Evolutionary conservation across 305 asterid genomes (phyloP).

Genomic region (Plantago rigida): DNA sequence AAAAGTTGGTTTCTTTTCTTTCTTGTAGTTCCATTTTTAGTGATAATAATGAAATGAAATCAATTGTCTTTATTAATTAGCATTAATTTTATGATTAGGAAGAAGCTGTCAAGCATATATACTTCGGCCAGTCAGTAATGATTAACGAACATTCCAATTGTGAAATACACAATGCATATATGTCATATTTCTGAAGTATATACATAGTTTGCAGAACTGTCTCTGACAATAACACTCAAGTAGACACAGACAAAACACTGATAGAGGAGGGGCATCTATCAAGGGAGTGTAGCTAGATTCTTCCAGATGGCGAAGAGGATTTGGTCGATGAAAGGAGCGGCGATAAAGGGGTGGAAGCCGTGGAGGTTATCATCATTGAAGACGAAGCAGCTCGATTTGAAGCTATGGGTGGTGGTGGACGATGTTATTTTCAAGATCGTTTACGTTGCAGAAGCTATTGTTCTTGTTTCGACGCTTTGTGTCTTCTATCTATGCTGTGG

Average conservation of each 20-base stretch:
- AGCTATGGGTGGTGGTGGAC: constrained; percentile 1
- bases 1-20: neutral
- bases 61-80: neutral
- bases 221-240: neutral
- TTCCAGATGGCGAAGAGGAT: neutral
- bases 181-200: neutral
- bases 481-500: constrained; percentile 3
- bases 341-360: constrained; percentile 1
- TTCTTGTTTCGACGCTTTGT: neutral
- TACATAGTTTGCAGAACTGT: neutral
- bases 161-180: neutral
- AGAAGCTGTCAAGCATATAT: neutral
- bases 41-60: too few relatives aligned
- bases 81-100: neutral
- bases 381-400: neutral
- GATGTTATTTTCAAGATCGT: constrained; percentile 2
- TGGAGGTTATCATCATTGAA: neutral
- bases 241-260: neutral
- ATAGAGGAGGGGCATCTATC: neutral
- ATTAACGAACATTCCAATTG: neutral
- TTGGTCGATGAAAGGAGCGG: constrained; percentile 5
- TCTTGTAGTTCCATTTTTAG: neutral
- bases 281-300: neutral
- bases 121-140: constrained; percentile 1
- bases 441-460: neutral